phyloP scores from a whole-genome alignment of 805 yeast species.

The Pichia kluyveri region DNA sequence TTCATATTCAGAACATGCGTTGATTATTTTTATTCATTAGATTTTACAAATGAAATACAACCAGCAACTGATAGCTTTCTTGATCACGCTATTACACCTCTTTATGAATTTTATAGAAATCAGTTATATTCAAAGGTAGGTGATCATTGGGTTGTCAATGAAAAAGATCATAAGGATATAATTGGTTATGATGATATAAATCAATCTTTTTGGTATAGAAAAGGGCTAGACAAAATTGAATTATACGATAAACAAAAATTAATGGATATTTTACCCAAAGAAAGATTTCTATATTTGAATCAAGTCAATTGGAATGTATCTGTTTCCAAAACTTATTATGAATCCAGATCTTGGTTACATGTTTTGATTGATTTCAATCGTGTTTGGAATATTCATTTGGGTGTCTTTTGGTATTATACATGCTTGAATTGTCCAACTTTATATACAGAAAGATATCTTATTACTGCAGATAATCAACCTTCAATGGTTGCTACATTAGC shows the following conservation, averaged over 20 bases:
- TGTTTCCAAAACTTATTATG: conserved; percentile 68
- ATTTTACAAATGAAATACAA: conserved; percentile 26
- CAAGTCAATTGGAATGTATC: conserved; percentile 58
- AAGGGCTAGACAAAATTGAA: conserved; percentile 52
- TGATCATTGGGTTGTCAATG: conserved; percentile 37
- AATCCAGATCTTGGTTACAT: conserved; percentile 72
- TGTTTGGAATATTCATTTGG: conserved; percentile 68
- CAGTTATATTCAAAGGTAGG: conserved; percentile 40
- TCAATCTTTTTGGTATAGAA: conserved; percentile 76
- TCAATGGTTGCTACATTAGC: conserved; percentile 45
- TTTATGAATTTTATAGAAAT: conserved; percentile 51
- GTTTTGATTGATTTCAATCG: conserved; percentile 64
- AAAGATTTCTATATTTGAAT: conserved; percentile 46
- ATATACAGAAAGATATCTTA: conserved; percentile 50
- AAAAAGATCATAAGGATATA: conserved; percentile 55
- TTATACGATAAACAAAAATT: conserved; percentile 34
- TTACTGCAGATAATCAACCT: conserved; percentile 50
- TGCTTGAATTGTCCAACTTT: conserved; percentile 58
- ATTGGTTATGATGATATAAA: conserved; percentile 89
- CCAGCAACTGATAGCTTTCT: conserved; percentile 36
- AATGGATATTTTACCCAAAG: conserved; percentile 43
- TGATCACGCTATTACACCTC: conserved; percentile 65
- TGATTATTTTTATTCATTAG: conserved; percentile 49
- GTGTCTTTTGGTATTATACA: conserved; percentile 73
- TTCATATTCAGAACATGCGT: conserved; percentile 77